A percentile compares a stretch with the other conserved stretches of the same genome.
Evolutionary conservation across 2,329 filamentous ascomycete genomes (phyloP).

Genomic region (Raffaelea arxii): DNA sequence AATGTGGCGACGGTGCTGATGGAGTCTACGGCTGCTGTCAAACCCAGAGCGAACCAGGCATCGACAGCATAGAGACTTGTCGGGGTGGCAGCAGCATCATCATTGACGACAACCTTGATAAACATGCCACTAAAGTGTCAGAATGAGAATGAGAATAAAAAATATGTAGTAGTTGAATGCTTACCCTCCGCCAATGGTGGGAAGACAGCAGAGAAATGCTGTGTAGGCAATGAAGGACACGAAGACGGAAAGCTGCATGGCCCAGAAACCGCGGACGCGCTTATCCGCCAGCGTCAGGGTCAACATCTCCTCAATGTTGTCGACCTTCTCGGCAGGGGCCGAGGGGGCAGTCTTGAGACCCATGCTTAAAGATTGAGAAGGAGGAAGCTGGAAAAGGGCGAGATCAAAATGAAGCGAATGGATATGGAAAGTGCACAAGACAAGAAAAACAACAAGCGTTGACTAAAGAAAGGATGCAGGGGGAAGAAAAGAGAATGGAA

Average conservation of each 20-base stretch:
- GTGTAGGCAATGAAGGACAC: neutral
- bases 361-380: too few relatives aligned
- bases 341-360: too few relatives aligned
- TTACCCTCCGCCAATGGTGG: neutral
- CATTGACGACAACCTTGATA: neutral
- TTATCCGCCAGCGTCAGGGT: neutral
- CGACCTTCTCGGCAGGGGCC: too few relatives aligned
- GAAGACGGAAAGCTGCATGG: neutral
- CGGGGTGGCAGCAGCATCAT: neutral
- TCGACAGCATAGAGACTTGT: neutral
- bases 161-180: too few relatives aligned
- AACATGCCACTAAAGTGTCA: neutral
- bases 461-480: too few relatives aligned
- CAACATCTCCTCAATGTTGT: neutral
- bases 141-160: neutral
- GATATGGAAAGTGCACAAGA: too few relatives aligned
- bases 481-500: too few relatives aligned
- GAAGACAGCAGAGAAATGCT: neutral
- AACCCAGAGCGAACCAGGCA: neutral
- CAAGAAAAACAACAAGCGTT: too few relatives aligned
- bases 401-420: too few relatives aligned
- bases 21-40: neutral
- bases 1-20: neutral
- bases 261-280: neutral
- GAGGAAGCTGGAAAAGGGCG: too few relatives aligned